Percentiles rank a stretch among this genome's conserved stretches.
Conservation (phyloP, 495 filamentous ascomycete species). For the Thozetella sp. region DNA sequence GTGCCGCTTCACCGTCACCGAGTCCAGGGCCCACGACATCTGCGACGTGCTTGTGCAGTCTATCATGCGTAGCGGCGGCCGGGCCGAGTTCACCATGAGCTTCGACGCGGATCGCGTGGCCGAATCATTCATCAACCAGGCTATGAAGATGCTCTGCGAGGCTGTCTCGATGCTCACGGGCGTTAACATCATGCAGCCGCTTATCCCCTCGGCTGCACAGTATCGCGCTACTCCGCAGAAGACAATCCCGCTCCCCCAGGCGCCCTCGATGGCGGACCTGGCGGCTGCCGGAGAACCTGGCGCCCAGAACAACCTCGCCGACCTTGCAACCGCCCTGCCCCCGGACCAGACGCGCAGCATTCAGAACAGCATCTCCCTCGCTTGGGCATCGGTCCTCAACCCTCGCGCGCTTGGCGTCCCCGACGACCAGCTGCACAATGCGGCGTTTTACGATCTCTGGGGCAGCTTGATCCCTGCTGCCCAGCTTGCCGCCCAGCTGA, state of each 20-base stretch:
- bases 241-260: constrained; percentile 35
- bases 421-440: constrained; percentile 39
- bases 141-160: constrained; percentile 40
- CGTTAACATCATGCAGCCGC: constrained; percentile 38
- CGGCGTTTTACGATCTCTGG: constrained; percentile 51
- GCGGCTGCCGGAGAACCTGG: constrained; percentile 16
- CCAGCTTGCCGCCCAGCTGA: constrained; percentile 42
- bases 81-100: constrained; percentile 36
- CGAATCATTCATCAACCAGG: constrained; percentile 36
- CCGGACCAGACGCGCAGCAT: constrained; percentile 27
- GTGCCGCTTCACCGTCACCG: constrained; percentile 37
- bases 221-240: constrained; percentile 30
- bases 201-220: constrained; percentile 33
- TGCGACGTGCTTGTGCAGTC: constrained; percentile 44
- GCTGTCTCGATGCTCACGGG: constrained; percentile 40
- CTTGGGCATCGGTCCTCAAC: constrained; percentile 41
- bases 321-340: constrained; percentile 12
- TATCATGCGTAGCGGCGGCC: constrained; percentile 22
- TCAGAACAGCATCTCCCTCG: constrained; percentile 33
- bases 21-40: constrained; percentile 35
- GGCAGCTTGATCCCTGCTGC: constrained; percentile 45
- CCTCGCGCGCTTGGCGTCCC: constrained; percentile 38
- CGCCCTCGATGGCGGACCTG: constrained; percentile 11
- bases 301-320: constrained; percentile 11
- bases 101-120: constrained; percentile 42